These are phyloP conservation scores for Odonthalia washingtoniensis DNA, from an alignment of 31 red algal species.

Conservation along the genomic window DNA sequence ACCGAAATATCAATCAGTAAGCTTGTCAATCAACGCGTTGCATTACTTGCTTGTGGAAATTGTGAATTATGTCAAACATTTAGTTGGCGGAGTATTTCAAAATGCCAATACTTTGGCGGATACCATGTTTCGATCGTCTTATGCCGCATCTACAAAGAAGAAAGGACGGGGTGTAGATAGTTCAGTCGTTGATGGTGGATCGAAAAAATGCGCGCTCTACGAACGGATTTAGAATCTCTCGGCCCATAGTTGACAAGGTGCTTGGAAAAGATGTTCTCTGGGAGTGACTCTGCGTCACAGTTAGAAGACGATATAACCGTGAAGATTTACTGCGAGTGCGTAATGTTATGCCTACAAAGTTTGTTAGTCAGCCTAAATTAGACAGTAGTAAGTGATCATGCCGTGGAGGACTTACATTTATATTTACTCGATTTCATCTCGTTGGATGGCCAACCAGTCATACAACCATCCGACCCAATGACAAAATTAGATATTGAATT, in stretches of 20 bases:
- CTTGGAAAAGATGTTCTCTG: slow-evolving; percentile 45
- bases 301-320: not conserved
- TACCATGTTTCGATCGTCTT: slow-evolving; percentile 30
- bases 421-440: slow-evolving; percentile 51
- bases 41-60: slow-evolving; percentile 59
- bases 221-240: slow-evolving; percentile 51
- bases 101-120: slow-evolving; percentile 37
- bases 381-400: slow-evolving; percentile 25
- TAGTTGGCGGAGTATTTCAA: slow-evolving; percentile 28
- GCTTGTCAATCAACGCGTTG: slow-evolving; percentile 40
- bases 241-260: slow-evolving; percentile 51
- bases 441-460: slow-evolving; percentile 42
- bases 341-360: slow-evolving; percentile 57
- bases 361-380: slow-evolving; percentile 44
- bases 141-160: not conserved
- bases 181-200: not conserved
- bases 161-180: not conserved
- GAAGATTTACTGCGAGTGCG: slow-evolving; percentile 51
- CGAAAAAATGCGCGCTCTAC: slow-evolving; percentile 19
- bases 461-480: slow-evolving; percentile 66
- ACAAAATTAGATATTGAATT: slow-evolving; percentile 52
- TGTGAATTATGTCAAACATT: slow-evolving; percentile 33
- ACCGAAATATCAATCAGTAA: slow-evolving; percentile 49
- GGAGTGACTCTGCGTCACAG: not conserved
- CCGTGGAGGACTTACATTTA: slow-evolving; percentile 59